A percentile compares a stretch with the other conserved stretches of the same genome.
phyloP scores from a whole-genome alignment of 1,284 basidiomycete genomes.

The Coniferiporia sulphurascens region DNA sequence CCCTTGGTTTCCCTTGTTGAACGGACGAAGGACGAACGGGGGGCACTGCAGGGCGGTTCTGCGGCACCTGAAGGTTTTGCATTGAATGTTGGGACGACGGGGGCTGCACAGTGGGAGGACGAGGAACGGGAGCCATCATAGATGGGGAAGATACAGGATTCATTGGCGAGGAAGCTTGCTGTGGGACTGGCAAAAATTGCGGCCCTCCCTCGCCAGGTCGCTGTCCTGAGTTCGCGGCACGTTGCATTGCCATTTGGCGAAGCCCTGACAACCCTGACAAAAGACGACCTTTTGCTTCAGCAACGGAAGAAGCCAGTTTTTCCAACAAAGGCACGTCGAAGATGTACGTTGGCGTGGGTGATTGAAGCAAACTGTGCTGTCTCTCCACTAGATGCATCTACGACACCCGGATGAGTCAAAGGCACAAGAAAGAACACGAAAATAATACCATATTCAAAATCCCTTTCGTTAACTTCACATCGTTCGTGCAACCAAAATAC shows the following conservation, averaged over 20 bases:
- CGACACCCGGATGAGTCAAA: constrained; percentile 6
- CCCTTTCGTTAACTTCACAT: constrained; percentile 41
- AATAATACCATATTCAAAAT: constrained; percentile 46
- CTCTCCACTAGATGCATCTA: constrained; percentile 44
- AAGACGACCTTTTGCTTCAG: background rate
- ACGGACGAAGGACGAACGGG: constrained; percentile 13
- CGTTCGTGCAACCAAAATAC: constrained; percentile 40
- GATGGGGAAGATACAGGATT: background rate
- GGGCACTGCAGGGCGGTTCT: constrained; percentile 1
- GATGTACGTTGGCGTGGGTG: constrained; percentile 46
- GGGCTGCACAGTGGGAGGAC: constrained; percentile 15
- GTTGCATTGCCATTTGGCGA: background rate
- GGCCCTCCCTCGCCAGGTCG: background rate
- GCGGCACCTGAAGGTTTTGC: constrained; percentile 10
- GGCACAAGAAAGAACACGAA: background rate
- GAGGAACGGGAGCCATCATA: background rate
- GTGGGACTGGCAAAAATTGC: background rate
- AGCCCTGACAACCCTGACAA: too few relatives aligned
- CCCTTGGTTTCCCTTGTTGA: constrained; percentile 1
- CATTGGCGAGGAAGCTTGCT: background rate
- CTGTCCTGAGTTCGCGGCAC: background rate
- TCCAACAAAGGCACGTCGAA: constrained; percentile 40
- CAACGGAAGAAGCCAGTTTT: constrained; percentile 34
- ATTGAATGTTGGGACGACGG: background rate
- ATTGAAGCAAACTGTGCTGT: constrained; percentile 44